A percentile compares a stretch with the other conserved stretches of the same genome.
Conservation (phyloP, 1,284 basidiomycete genomes). For the Cutaneotrichosporon sp. region DNA sequence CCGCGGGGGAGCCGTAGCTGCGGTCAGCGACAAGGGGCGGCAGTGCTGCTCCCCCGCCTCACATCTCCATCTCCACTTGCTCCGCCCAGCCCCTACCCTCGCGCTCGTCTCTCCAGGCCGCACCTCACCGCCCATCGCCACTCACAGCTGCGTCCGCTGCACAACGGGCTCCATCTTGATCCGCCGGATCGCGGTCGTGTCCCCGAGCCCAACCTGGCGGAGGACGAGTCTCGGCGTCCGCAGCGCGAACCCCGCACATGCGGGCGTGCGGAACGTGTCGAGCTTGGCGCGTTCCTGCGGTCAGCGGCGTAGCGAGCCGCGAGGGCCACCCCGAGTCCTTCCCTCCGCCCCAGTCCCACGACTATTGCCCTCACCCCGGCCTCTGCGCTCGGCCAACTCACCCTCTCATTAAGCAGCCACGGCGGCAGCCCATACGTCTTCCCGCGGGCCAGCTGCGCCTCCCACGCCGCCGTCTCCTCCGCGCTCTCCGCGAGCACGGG, state of each 20-base stretch:
- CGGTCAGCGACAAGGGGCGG: no score
- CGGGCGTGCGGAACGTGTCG: conserved; percentile 36
- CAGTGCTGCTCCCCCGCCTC: no score
- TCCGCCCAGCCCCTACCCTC: no score
- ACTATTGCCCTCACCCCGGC: no score
- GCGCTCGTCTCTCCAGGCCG: no score
- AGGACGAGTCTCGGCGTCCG: conserved; percentile 36
- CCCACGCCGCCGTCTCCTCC: conserved; percentile 29
- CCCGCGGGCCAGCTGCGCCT: conserved; percentile 25
- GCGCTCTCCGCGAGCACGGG: conserved; percentile 18
- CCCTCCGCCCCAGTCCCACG: no score
- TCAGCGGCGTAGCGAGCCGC: no score
- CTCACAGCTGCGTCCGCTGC: conserved; percentile 49
- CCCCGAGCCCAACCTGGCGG: conserved; percentile 37
- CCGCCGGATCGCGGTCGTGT: conserved; percentile 39
- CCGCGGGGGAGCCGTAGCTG: conserved; percentile 39
- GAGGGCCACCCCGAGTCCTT: no score
- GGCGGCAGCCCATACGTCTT: conserved; percentile 24
- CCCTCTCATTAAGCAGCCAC: conserved; percentile 32
- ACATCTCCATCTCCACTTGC: no score
- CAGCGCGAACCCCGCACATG: conserved; percentile 35
- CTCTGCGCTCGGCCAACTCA: conserved; percentile 9
- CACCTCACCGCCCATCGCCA: no score
- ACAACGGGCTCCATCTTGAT: conserved; percentile 52
- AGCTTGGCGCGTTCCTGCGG: conserved; percentile 23